Evolutionary conservation across 768 basidiomycete genomes (phyloP).

Genomic region (Saitozyma podzolica): DNA sequence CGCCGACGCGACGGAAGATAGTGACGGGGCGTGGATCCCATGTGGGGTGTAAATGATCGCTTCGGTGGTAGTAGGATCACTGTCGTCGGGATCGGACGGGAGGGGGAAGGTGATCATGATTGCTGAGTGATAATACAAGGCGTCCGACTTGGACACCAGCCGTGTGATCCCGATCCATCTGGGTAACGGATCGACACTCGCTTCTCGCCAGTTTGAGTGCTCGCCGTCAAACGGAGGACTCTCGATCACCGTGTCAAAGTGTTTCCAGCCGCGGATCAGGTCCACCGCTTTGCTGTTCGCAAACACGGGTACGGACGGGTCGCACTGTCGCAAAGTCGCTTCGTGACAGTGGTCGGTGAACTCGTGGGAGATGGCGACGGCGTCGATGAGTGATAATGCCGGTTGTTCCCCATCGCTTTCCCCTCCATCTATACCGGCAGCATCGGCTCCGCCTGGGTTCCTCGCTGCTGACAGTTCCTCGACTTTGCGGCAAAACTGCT

Average conservation of each 20-base stretch:
- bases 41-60: constrained; percentile 23
- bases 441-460: background rate
- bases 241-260: constrained; percentile 20
- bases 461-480: background rate
- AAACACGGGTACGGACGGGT: constrained; percentile 8
- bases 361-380: constrained; percentile 27
- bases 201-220: constrained; percentile 10
- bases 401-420: background rate
- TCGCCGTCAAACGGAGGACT: constrained; percentile 12
- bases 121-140: constrained; percentile 26
- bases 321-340: constrained; percentile 10
- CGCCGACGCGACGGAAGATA: constrained; percentile 8
- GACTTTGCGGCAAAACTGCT: constrained; percentile 11
- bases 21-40: constrained; percentile 17
- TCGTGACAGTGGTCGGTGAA: constrained; percentile 28
- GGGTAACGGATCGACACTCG: constrained; percentile 8
- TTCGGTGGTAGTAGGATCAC: constrained; percentile 5
- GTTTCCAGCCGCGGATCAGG: constrained; percentile 16
- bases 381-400: constrained; percentile 12
- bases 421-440: background rate
- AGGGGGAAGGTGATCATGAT: constrained; percentile 14
- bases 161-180: constrained; percentile 18
- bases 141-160: constrained; percentile 15
- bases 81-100: constrained; percentile 1
- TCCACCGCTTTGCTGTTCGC: constrained; percentile 19